Base-by-base conservation (phyloP, 768 basidiomycete genomes). In the Galerina sulciceps region DNA sequence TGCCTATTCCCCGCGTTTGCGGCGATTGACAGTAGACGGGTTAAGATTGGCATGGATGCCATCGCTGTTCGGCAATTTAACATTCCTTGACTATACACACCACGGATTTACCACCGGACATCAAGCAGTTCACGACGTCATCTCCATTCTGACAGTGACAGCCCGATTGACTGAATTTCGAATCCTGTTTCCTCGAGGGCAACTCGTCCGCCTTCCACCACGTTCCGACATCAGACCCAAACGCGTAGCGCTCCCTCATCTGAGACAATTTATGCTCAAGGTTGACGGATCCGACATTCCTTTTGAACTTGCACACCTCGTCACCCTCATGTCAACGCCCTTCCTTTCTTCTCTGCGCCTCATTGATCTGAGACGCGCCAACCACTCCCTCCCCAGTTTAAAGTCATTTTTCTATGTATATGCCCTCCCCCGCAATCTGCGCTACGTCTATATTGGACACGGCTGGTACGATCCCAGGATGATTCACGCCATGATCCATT, bases 71-170 rank as follows among this genome's bases (percentile, higher is more conserved):
- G 74, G 75, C 38, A 86, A 87, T 66, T 75, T 91, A 43, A 82
- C 80, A 6, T 83, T 76, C 65, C 77, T 91, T 42, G 85, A 90
- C 69, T 91, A 90, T 63, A 85, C 86, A 1, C 89, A 91, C 63
- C 89, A 90, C 58, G 84, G 85, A 18, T 88, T 89, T 71, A 88
- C 81, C 38, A 71, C 69, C 17, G 88, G 85, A 4, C 73, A 80
- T 58, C 78, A 81, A 53, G 84, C 86, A 2, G 78, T 85, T 9
- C 66, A 77, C 26, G 89, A 91, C 65, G 74, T 90, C 45, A 65
- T 87, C 40, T 75, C 76, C 23, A 84, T 89, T 71, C 74, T 91
- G 23, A 71, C 76, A 57, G 75, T 88, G 17, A 89, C 85, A 41
- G 69, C 72, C 22, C 75, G 71, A 41, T 72, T 91, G 11, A 75